Evolutionary conservation across 768 basidiomycete species (phyloP).

Genomic region (Dictyophora rubrovolvata): DNA sequence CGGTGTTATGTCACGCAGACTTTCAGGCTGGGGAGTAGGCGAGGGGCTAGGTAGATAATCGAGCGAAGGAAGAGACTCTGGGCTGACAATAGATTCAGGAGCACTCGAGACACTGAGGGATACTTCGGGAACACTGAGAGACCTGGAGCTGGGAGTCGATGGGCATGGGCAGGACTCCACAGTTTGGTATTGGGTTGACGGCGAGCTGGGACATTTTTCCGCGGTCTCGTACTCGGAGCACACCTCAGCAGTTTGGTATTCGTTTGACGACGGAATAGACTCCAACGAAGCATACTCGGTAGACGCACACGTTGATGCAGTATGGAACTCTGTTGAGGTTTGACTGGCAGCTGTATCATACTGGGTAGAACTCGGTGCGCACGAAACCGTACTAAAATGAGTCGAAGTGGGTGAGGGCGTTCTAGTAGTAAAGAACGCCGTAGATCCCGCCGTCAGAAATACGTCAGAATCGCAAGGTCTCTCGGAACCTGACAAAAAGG

Average conservation of each 20-base stretch:
- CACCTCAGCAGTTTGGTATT: conserved; percentile 35
- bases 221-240: conserved; percentile 43
- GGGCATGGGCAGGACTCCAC: conserved; percentile 32
- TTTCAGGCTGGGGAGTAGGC: no score
- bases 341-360: conserved; percentile 21
- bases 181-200: conserved; percentile 40
- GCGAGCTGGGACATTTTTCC: conserved; percentile 19
- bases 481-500: not conserved
- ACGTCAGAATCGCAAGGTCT: not conserved
- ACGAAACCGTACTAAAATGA: conserved; percentile 18
- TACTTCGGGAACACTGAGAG: not conserved
- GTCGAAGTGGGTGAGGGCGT: conserved; percentile 17
- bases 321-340: conserved; percentile 27
- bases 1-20: no score
- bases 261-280: conserved; percentile 15
- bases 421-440: conserved; percentile 14
- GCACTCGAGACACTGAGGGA: not conserved
- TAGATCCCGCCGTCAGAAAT: conserved; percentile 8
- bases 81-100: no score
- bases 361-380: conserved; percentile 24
- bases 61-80: no score
- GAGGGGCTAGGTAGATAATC: no score
- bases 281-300: conserved; percentile 14
- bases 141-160: conserved; percentile 17
- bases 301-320: conserved; percentile 40